These are phyloP conservation scores for Friedmanniomyces endolithicus DNA, from an alignment of 495 filamentous ascomycete species.

Conservation along the genomic window DNA sequence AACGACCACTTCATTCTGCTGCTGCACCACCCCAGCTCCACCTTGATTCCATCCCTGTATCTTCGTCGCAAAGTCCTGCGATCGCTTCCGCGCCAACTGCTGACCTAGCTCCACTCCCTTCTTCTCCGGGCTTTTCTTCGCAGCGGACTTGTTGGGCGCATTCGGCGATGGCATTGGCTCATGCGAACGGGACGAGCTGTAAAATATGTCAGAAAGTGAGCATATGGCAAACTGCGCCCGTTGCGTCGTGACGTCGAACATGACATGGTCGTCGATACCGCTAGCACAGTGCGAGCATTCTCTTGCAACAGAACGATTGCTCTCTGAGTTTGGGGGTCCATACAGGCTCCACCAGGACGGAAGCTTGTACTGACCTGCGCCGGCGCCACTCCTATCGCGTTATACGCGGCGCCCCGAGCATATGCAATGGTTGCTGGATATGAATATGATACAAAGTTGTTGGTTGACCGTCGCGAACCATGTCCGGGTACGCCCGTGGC, in stretches of 20 bases:
- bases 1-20: slow-evolving; percentile 12
- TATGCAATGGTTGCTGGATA: background rate
- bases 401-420: background rate
- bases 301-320: background rate
- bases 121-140: slow-evolving; percentile 9
- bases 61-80: slow-evolving; percentile 17
- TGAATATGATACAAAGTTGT: background rate
- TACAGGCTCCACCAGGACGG: background rate
- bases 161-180: slow-evolving; percentile 20
- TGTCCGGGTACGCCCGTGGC: background rate
- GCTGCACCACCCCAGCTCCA: slow-evolving; percentile 16
- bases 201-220: slow-evolving; percentile 3
- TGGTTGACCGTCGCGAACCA: background rate
- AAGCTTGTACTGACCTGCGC: background rate
- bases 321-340: background rate
- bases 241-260: slow-evolving; percentile 1
- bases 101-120: slow-evolving; percentile 40
- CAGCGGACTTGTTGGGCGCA: slow-evolving; percentile 2
- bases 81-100: slow-evolving; percentile 22
- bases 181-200: background rate
- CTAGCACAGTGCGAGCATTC: background rate
- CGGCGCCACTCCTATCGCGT: background rate
- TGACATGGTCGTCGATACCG: background rate
- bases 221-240: background rate
- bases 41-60: slow-evolving; percentile 14